Evolutionary conservation across 148 eudicot species (phyloP), one percentile per base, ranked within the genome.

Genomic region (Limonium bicolor): DNA sequence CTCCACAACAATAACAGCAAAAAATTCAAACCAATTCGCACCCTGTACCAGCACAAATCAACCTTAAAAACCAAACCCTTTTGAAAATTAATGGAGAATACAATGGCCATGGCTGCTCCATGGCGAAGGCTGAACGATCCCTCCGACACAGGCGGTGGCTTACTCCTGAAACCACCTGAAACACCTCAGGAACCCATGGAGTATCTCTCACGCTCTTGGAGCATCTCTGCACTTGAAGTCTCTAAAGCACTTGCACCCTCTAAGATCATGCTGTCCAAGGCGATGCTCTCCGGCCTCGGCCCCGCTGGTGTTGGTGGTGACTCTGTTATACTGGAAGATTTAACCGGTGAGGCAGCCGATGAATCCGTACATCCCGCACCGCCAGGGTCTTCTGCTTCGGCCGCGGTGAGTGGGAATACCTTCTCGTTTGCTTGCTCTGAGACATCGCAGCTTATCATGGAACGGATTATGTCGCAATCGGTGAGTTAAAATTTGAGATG

Each of bases 401-500:
- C 62, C 1, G 46, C 43, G 6, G 66, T 62, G 4, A 30, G 59
- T 16, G 86, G 80, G 0, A 71, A 77, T 62, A 78, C 86, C 2
- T 88, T 83, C 48, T 67, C 86, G 1, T 87, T 82, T 54, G 94
- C 92, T 43, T 80, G 69, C 1, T 79, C 90, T 12, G 78, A 87
- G 54, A 87, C 96, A 17, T 83, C 92, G 0, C 94, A 80, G 70
- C 78, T 88, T 40, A 57, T 88, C n/a, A 65, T 88, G 84, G 96
- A 88, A 10, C 83, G 92, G 0, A 88, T 88, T 27, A 83, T 88
- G 92, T 64, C 96, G 1, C 94, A 74, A 6, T 88, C 96, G 36
- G 96, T 87, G 56, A 70, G 79, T 63, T 25, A 8, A 15, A 4
- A 37, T 11, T 16, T 22, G 21, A 16, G 4, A 19, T 10, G n/a